Evolutionary conservation across 306 rosid genomes (phyloP).

Genomic region (Corylus avellana): DNA sequence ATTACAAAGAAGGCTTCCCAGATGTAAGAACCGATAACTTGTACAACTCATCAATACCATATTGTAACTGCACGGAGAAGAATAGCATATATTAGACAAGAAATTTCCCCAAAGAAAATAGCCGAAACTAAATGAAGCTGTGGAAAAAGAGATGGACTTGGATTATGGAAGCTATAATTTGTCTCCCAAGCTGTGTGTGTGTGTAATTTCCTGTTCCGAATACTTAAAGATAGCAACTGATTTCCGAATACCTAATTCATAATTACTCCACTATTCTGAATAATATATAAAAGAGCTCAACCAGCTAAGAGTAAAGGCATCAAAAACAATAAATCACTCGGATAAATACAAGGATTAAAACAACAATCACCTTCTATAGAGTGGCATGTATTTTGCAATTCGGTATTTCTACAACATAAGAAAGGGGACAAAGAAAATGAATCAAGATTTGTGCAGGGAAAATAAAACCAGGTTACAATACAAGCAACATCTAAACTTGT

Average conservation of each 20-base stretch:
- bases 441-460: background rate
- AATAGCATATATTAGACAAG: no score
- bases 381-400: conserved; percentile 78
- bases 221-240: no score
- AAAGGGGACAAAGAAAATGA: background rate
- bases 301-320: conserved; percentile 14
- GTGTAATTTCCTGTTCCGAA: no score
- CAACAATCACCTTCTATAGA: conserved; percentile 58
- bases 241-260: background rate
- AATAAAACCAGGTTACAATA: background rate
- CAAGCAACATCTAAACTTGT: background rate
- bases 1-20: no score
- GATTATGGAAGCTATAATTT: no score
- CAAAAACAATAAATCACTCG: conserved; percentile 2
- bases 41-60: no score
- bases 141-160: no score
- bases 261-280: background rate
- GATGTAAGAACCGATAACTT: no score
- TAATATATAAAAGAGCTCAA: conserved; percentile 5
- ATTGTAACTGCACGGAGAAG: no score
- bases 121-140: no score
- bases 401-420: conserved; percentile 66
- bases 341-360: background rate
- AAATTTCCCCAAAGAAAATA: no score
- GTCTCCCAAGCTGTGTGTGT: no score